Evolutionary conservation across 1,139 yeast species (phyloP), one percentile per base, ranked within the genome.

Genomic region (Geotrichum candidum): DNA sequence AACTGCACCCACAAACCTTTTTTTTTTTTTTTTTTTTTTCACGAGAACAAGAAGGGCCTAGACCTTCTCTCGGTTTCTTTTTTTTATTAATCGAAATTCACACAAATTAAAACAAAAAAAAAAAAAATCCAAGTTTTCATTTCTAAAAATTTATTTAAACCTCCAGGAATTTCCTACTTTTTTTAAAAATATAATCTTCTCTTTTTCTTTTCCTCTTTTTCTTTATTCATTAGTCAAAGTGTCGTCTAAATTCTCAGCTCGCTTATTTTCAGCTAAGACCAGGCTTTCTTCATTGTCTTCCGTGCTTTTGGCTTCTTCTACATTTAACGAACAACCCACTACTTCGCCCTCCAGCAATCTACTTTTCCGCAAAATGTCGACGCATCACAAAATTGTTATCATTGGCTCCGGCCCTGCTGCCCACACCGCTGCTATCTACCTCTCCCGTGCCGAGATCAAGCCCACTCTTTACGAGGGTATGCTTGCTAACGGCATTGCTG

Each of bases 401-500:
- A 87, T 92, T 67, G 98, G 98, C 57, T 92, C 98, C 59, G 99
- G 99, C 69, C 99, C 99, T 61, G 99, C 99, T 65, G 99, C 98
- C 62, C 97, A 94, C 81, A 94, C 99, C 56, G 99, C 99, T 59
- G 99, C 99, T 69, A 90, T 94, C 76, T 94, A 94, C 77, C 82
- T 94, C 65, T 87, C 98, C 41, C 86, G 99, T 77, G 99, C 99
- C 51, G 99, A 94, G 80, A 85, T 91, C 74, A 87, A 88, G 78
- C 97, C 99, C 48, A 87, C 90, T 50, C 77, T 94, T 70, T 94
- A 90, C 78, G 99, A 94, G 79, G 99, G 99, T 70, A 81, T 94
- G 87, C 74, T 94, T 75, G 99, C 99, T 67, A 94, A 94, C 76
- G 99, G 98, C 67, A 84, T 92, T 69, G 99, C 99, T 58, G 97